These are phyloP conservation scores for Triangularia setosa DNA, from an alignment of 2,329 filamentous ascomycete genomes.

Conservation along the genomic window DNA sequence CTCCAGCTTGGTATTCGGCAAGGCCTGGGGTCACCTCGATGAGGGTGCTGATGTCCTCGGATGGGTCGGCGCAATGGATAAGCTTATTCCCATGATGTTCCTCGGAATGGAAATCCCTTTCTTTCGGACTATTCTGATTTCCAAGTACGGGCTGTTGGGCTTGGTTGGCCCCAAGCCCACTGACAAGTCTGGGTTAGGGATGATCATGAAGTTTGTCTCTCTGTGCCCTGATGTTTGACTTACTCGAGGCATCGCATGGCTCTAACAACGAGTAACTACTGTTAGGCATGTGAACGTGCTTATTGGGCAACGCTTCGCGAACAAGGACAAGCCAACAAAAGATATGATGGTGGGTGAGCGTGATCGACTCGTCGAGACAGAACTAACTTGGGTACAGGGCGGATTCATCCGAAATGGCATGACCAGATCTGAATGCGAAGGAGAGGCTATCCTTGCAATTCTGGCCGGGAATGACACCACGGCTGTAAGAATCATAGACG, in stretches of 20 bases:
- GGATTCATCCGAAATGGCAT: slow-evolving; percentile 32
- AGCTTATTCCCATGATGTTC: not conserved
- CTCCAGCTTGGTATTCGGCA: slow-evolving; percentile 10
- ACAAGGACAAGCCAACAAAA: slow-evolving; percentile 5
- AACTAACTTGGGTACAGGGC: too few relatives aligned
- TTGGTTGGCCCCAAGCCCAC: not conserved
- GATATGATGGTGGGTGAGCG: slow-evolving; percentile 13
- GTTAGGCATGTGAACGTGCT: not conserved
- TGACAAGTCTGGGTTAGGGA: not conserved
- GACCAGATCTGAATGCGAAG: slow-evolving; percentile 37
- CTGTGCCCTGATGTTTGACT: too few relatives aligned
- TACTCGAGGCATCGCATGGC: too few relatives aligned
- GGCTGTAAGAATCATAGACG: too few relatives aligned
- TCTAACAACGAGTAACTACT: too few relatives aligned
- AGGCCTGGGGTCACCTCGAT: slow-evolving; percentile 12
- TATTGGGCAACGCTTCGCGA: not conserved
- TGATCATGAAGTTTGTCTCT: not conserved
- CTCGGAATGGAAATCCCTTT: slow-evolving; percentile 2
- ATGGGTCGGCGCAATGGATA: not conserved
- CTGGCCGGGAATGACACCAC: slow-evolving; percentile 21
- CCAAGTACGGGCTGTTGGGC: not conserved
- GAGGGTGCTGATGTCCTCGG: slow-evolving; percentile 5
- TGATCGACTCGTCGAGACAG: too few relatives aligned
- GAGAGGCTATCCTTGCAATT: slow-evolving; percentile 32
- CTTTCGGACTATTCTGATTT: not conserved